Evolutionary conservation across 768 basidiomycete species (phyloP).

Genomic region (Mrakia frigida): DNA sequence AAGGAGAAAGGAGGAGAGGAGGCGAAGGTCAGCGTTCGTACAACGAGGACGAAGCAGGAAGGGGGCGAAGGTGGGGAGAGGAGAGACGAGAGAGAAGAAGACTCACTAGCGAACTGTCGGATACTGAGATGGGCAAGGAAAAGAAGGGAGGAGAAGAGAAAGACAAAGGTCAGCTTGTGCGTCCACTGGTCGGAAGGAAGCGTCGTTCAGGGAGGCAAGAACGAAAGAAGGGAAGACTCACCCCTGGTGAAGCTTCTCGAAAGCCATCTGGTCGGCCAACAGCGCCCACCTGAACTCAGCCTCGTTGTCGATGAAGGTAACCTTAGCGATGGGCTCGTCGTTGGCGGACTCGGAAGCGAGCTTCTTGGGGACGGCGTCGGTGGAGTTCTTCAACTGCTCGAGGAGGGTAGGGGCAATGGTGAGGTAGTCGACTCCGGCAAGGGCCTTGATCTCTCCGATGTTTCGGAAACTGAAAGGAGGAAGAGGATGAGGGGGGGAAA

Average conservation of each 20-base stretch:
- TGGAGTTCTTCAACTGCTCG: constrained; percentile 83
- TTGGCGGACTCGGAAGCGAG: constrained; percentile 61
- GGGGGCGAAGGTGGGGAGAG: no score
- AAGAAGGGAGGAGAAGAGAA: background rate
- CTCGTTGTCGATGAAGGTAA: constrained; percentile 83
- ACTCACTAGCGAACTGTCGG: constrained; percentile 75
- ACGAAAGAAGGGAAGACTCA: background rate
- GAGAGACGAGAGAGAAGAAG: background rate
- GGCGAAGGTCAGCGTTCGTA: background rate
- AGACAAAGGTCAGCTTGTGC: background rate
- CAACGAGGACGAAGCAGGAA: background rate
- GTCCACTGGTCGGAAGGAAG: background rate
- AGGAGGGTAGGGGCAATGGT: constrained; percentile 88
- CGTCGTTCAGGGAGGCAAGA: background rate
- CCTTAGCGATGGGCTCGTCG: constrained; percentile 63
- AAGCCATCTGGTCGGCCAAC: constrained; percentile 93
- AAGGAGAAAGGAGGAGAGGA: background rate
- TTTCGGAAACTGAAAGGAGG: constrained; percentile 66
- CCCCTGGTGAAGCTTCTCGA: constrained; percentile 90
- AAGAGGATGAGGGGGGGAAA: background rate
- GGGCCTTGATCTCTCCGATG: constrained; percentile 88
- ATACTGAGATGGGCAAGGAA: constrained; percentile 73
- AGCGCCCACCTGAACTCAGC: constrained; percentile 93
- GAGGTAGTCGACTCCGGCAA: constrained; percentile 96
- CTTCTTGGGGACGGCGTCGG: constrained; percentile 72